Conservation (phyloP, 257 asterid genomes). For the Agastache rugosa region DNA sequence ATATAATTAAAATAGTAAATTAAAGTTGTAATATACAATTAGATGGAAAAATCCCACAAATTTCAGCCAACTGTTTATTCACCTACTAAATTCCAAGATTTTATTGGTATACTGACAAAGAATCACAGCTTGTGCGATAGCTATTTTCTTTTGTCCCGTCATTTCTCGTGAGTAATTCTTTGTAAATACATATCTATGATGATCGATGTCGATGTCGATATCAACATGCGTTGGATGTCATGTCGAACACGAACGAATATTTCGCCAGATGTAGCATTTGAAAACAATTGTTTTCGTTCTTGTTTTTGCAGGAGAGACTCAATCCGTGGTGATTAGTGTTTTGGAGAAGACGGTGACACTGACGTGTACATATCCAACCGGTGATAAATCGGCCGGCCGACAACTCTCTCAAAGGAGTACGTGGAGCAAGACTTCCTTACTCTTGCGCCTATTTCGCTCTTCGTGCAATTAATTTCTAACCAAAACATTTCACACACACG, state of each 20-base stretch:
- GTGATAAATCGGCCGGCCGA: conserved; percentile 33
- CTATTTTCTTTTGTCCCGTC: not conserved
- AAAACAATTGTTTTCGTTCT: not conserved
- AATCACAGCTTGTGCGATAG: conserved; percentile 25
- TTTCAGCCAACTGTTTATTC: not conserved
- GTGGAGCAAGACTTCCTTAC: conserved; percentile 39
- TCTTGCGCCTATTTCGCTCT: conserved; percentile 48
- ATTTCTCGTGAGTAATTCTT: not conserved
- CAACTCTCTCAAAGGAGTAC: conserved; percentile 41
- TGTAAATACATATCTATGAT: no score
- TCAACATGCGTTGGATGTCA: not conserved
- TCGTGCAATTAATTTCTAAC: conserved; percentile 43
- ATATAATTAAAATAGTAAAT: no score
- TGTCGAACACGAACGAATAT: not conserved
- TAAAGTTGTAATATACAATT: not conserved
- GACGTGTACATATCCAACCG: conserved; percentile 52
- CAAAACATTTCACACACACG: not conserved
- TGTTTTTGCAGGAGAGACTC: conserved; percentile 63
- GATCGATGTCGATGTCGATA: not conserved
- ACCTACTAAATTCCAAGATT: conserved; percentile 16
- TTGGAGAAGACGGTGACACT: conserved; percentile 75
- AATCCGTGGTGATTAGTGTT: conserved; percentile 74
- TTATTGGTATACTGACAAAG: conserved; percentile 1
- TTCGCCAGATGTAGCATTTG: not conserved
- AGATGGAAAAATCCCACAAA: not conserved